Percentiles rank a stretch among this genome's conserved stretches.
phyloP scores from a whole-genome alignment of 164 flowering plant genomes.

The Liquidambar formosana region DNA sequence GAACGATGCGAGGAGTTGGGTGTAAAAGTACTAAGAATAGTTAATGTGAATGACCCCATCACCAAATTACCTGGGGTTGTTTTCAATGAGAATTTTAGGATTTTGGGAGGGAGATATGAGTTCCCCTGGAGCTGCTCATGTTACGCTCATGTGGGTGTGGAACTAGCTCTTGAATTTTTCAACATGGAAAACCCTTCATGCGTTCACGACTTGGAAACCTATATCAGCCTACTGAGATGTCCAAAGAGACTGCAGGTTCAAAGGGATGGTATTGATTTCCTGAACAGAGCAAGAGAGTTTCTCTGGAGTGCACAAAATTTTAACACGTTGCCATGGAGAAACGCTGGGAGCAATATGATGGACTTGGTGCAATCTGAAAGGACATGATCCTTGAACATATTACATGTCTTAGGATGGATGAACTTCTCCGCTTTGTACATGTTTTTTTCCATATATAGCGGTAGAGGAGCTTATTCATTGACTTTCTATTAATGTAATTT shows the following conservation, averaged over 20 bases:
- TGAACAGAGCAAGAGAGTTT: conserved; percentile 30
- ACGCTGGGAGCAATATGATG: conserved; percentile 25
- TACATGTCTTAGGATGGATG: not conserved
- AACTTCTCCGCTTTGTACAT: conserved; percentile 6
- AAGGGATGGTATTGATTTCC: conserved; percentile 21
- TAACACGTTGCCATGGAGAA: conserved; percentile 19
- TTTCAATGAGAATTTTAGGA: conserved; percentile 61
- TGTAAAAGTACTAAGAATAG: conserved; percentile 67
- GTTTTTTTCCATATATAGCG: not conserved
- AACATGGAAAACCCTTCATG: conserved; percentile 57
- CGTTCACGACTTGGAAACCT: conserved; percentile 64
- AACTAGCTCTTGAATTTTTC: conserved; percentile 61
- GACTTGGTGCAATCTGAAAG: conserved; percentile 31
- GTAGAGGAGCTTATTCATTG: not conserved
- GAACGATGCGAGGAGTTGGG: conserved; percentile 72
- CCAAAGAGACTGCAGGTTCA: conserved; percentile 25
- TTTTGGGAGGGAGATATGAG: conserved; percentile 45
- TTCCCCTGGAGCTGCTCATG: conserved; percentile 67
- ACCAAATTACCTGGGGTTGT: conserved; percentile 57
- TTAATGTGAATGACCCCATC: conserved; percentile 66
- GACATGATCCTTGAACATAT: conserved; percentile 2
- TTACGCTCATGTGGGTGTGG: conserved; percentile 69
- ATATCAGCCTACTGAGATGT: conserved; percentile 39
- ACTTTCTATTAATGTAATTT: too few species aligned
- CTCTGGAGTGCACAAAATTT: conserved; percentile 24